A percentile compares a stretch with the other conserved stretches of the same genome.
phyloP scores from a whole-genome alignment of 352 stramenopile species.

The Phytophthora melonis region DNA sequence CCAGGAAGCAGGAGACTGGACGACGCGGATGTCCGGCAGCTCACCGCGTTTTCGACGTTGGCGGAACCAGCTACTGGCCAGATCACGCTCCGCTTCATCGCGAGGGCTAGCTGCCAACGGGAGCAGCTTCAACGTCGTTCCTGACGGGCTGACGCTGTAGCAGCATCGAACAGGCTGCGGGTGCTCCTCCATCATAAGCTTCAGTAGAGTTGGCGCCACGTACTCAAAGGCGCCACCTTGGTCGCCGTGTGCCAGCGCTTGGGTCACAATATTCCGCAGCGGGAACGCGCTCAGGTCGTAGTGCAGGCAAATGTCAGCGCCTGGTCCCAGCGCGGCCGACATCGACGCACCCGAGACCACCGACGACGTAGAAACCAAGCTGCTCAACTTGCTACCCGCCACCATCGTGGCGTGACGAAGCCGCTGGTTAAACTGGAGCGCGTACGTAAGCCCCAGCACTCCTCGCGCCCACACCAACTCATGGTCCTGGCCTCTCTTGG shows the following conservation, averaged over 20 bases:
- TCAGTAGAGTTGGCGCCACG: slow-evolving; percentile 54
- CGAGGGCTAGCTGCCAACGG: slow-evolving; percentile 34
- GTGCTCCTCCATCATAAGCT: slow-evolving; percentile 66
- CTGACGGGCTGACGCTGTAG: slow-evolving; percentile 19
- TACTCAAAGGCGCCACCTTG: slow-evolving; percentile 57
- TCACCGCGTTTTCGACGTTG: slow-evolving; percentile 27
- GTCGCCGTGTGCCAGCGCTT: slow-evolving; percentile 44
- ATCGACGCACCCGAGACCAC: slow-evolving; percentile 32
- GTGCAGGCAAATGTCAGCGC: slow-evolving; percentile 58
- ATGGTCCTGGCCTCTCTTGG: slow-evolving; percentile 22
- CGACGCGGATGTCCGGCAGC: slow-evolving; percentile 16
- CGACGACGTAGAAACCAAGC: slow-evolving; percentile 42
- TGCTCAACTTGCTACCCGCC: slow-evolving; percentile 62
- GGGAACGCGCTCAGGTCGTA: slow-evolving; percentile 61
- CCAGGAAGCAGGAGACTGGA: slow-evolving; percentile 36
- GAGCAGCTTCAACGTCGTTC: slow-evolving; percentile 34
- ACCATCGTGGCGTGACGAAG: slow-evolving; percentile 63
- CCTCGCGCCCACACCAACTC: slow-evolving; percentile 48
- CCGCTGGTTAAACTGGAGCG: slow-evolving; percentile 75
- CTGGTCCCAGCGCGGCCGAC: slow-evolving; percentile 37
- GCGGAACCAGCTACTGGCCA: slow-evolving; percentile 46
- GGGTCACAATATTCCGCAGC: slow-evolving; percentile 55
- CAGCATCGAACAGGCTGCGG: slow-evolving; percentile 52
- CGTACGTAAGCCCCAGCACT: slow-evolving; percentile 61
- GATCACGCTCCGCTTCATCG: slow-evolving; percentile 31